These are phyloP conservation scores for Penicillium concentricum DNA, from an alignment of 2,329 filamentous ascomycete genomes.

Conservation along the genomic window DNA sequence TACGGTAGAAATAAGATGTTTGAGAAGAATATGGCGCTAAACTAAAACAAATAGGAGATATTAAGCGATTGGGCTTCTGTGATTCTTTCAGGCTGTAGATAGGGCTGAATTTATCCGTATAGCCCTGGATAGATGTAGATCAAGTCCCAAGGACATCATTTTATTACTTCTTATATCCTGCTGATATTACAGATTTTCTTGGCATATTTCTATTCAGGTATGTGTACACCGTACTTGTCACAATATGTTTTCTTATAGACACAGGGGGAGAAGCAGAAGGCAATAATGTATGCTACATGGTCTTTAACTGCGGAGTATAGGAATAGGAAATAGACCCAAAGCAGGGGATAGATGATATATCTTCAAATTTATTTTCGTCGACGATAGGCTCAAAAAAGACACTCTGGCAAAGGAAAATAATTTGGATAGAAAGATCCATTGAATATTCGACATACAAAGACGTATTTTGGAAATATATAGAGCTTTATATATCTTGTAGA, in stretches of 20 bases:
- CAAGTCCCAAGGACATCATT: too few species aligned
- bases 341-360: background rate
- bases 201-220: background rate
- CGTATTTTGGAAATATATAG: background rate
- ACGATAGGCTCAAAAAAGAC: background rate
- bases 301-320: too few species aligned
- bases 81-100: background rate
- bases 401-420: background rate
- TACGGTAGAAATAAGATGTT: background rate
- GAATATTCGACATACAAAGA: background rate
- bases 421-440: background rate
- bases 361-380: background rate
- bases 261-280: background rate
- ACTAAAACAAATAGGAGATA: background rate
- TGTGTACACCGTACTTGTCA: background rate
- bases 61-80: background rate
- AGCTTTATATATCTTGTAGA: background rate
- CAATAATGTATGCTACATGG: background rate
- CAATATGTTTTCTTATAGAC: background rate
- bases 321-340: background rate
- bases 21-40: background rate
- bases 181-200: background rate
- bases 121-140: background rate
- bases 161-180: background rate
- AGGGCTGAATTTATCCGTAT: background rate